Evolutionary conservation across 225 moss, liverwort and hornwort species (phyloP).

Genomic region (Sphagnum contortum): DNA sequence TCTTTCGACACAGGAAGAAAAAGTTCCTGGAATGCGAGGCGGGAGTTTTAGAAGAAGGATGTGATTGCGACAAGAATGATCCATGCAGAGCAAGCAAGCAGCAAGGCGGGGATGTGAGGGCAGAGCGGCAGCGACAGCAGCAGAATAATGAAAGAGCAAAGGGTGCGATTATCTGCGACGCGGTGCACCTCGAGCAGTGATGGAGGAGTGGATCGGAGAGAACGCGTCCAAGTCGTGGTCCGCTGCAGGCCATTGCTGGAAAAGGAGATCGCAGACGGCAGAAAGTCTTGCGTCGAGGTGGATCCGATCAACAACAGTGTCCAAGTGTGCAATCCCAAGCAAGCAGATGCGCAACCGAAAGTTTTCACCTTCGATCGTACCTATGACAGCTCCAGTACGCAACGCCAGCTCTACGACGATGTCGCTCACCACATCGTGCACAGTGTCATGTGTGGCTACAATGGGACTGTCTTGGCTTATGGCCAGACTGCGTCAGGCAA

Average conservation of each 20-base stretch:
- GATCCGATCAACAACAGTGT: conserved; percentile 53
- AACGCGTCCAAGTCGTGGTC: conserved; percentile 93
- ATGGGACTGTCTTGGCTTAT: conserved; percentile 88
- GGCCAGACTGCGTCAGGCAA: conserved; percentile 99
- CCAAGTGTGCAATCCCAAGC: conserved; percentile 64
- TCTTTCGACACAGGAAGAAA: too few species aligned
- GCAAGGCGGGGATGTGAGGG: too few species aligned
- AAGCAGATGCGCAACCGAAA: conserved; percentile 66
- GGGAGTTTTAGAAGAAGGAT: too few species aligned
- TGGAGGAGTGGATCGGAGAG: conserved; percentile 33
- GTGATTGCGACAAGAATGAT: too few species aligned
- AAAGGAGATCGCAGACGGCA: conserved; percentile 58
- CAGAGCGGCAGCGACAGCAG: too few species aligned
- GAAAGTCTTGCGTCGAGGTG: conserved; percentile 59
- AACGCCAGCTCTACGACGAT: conserved; percentile 76
- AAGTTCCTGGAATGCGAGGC: too few species aligned
- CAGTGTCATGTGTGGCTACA: conserved; percentile 98
- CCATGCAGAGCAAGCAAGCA: too few species aligned
- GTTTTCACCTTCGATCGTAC: conserved; percentile 94
- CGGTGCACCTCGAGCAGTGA: conserved; percentile 4
- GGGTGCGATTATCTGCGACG: neutral
- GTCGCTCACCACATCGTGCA: conserved; percentile 96
- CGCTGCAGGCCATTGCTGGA: conserved; percentile 80
- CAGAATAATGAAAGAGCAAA: conserved; percentile 3
- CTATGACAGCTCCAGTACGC: conserved; percentile 71